A percentile compares a stretch with the other conserved stretches of the same genome.
phyloP scores from a whole-genome alignment of 768 basidiomycete species.

The Xerocomellus chrysenteron region DNA sequence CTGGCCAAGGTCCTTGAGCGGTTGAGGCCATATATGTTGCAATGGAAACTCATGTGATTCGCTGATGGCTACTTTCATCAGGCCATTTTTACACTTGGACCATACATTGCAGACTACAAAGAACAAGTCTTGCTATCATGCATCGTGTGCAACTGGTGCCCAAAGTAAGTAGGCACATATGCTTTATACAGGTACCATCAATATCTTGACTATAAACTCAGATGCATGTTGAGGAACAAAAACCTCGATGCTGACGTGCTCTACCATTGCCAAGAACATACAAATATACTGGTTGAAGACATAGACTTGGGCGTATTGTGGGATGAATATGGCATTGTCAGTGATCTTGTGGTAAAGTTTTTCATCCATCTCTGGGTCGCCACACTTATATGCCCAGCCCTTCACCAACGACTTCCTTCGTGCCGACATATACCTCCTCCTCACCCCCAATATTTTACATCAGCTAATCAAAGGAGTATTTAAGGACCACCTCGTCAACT shows the following conservation, averaged over 20 bases:
- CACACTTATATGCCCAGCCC: conserved; percentile 16
- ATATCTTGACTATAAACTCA: too few species aligned
- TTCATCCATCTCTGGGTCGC: background rate
- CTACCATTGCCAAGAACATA: background rate
- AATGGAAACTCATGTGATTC: background rate
- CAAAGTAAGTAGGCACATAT: background rate
- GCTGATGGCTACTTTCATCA: background rate
- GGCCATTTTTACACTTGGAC: conserved; percentile 16
- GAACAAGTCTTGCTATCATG: conserved; percentile 36
- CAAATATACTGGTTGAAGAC: background rate
- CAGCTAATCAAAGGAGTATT: background rate
- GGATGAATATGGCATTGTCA: conserved; percentile 26
- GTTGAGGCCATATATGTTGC: background rate
- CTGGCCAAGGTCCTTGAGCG: background rate
- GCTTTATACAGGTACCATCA: too few species aligned
- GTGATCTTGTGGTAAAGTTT: conserved; percentile 4
- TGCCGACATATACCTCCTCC: conserved; percentile 30
- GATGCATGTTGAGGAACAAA: background rate
- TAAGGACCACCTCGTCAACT: background rate
- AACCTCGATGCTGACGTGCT: background rate
- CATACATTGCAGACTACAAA: conserved; percentile 41
- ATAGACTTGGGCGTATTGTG: conserved; percentile 14
- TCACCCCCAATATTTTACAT: background rate
- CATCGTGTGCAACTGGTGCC: conserved; percentile 37
- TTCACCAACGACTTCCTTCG: conserved; percentile 32